These are phyloP conservation scores for Pyrus pyrifolia DNA, from an alignment of 306 rosid genomes.

Conservation along the genomic window DNA sequence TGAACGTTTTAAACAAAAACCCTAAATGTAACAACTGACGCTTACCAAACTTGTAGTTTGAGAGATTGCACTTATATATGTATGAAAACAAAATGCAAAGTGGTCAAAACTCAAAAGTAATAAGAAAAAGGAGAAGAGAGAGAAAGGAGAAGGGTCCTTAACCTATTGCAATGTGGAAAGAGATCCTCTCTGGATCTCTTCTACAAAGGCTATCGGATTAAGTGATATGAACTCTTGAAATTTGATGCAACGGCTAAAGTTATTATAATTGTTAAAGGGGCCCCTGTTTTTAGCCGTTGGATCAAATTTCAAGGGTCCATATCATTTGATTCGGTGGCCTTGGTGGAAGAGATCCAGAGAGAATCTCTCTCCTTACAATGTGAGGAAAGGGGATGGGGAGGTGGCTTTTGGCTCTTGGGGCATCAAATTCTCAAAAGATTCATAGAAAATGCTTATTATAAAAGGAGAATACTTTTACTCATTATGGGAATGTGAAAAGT, in stretches of 20 bases:
- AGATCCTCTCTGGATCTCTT: too few relatives aligned
- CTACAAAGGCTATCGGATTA: too few relatives aligned
- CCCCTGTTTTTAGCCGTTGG: accelerated
- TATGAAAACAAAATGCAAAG: too few relatives aligned
- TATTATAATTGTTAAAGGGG: too few relatives aligned
- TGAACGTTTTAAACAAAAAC: not conserved
- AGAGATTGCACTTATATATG: too few relatives aligned
- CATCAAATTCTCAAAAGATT: not conserved
- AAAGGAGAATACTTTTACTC: not conserved
- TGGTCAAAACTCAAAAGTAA: not conserved
- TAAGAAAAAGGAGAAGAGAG: not conserved
- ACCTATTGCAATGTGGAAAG: not conserved
- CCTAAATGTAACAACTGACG: not conserved
- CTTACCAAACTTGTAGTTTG: too few relatives aligned
- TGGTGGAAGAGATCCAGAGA: too few relatives aligned
- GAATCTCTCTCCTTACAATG: not conserved
- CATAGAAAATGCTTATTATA: too few relatives aligned
- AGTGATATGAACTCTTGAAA: too few relatives aligned
- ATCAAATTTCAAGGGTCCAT: too few relatives aligned
- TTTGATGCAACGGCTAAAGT: too few relatives aligned
- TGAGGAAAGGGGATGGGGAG: not conserved
- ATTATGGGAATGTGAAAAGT: not conserved
- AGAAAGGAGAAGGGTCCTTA: not conserved
- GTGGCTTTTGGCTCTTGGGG: not conserved
- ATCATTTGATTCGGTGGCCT: too few relatives aligned